These are phyloP conservation scores for Solanum medicagineum DNA, from an alignment of 257 asterid genomes.

Conservation along the genomic window DNA sequence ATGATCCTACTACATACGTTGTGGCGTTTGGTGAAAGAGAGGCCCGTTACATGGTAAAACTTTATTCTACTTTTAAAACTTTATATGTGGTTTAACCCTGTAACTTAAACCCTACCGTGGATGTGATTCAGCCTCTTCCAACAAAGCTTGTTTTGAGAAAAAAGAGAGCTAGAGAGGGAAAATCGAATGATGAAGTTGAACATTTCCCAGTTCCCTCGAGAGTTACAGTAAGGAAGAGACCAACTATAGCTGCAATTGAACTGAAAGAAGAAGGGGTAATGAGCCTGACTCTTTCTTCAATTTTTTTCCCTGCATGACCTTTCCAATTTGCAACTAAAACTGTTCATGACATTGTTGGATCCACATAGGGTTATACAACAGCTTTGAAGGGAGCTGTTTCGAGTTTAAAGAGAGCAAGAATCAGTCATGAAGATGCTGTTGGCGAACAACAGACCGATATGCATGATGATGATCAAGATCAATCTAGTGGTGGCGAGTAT, in stretches of 20 bases:
- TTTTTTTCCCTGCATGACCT: not conserved
- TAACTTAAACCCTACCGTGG: not conserved
- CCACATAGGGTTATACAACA: slow-evolving; percentile 38
- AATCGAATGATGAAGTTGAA: slow-evolving; percentile 60
- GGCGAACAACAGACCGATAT: slow-evolving; percentile 19
- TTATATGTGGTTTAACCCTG: not conserved
- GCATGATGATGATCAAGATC: slow-evolving; percentile 45
- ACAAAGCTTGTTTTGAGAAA: slow-evolving; percentile 50
- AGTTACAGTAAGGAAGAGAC: slow-evolving; percentile 61
- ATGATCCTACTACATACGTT: slow-evolving; percentile 73
- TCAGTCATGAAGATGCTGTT: slow-evolving; percentile 25
- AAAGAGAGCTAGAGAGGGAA: slow-evolving; percentile 80
- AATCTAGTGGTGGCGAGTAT: slow-evolving; percentile 61
- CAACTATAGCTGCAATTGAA: slow-evolving; percentile 39
- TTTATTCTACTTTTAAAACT: not conserved
- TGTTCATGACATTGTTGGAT: not conserved
- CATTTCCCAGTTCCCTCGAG: slow-evolving; percentile 66
- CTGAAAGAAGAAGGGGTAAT: slow-evolving; percentile 55
- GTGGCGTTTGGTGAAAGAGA: slow-evolving; percentile 55
- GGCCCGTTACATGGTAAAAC: slow-evolving; percentile 53
- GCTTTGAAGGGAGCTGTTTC: slow-evolving; percentile 22
- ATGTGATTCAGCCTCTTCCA: slow-evolving; percentile 43
- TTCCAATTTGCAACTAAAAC: not conserved
- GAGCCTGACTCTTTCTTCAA: not conserved
- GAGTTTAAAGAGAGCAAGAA: slow-evolving; percentile 34